phyloP scores from a whole-genome alignment of 2,329 filamentous ascomycete species.

The Exophiala mesophila region DNA sequence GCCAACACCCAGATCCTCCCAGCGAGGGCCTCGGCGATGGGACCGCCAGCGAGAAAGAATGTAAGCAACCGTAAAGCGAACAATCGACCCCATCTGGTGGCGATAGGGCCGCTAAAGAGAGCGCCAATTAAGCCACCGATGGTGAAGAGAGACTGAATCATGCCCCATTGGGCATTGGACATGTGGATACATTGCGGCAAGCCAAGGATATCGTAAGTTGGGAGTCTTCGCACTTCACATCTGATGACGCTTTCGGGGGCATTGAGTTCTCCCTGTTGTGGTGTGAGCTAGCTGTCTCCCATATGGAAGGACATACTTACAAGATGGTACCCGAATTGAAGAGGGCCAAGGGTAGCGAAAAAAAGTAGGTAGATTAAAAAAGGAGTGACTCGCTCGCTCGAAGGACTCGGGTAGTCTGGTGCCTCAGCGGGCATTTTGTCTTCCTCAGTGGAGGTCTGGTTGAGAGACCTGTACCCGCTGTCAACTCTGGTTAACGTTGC shows the following conservation, averaged over 20 bases:
- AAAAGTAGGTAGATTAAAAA: slow-evolving; percentile 66
- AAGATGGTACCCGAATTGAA: slow-evolving; percentile 92
- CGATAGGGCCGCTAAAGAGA: slow-evolving; percentile 71
- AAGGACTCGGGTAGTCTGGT: slow-evolving; percentile 8
- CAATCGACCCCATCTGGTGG: slow-evolving; percentile 70
- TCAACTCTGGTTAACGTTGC: slow-evolving; percentile 12
- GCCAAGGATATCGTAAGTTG: slow-evolving; percentile 22
- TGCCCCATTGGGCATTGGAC: slow-evolving; percentile 73
- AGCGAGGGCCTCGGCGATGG: slow-evolving; percentile 68
- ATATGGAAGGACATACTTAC: slow-evolving; percentile 46
- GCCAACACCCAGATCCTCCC: slow-evolving; percentile 62
- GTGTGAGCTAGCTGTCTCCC: slow-evolving; percentile 32
- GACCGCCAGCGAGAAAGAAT: slow-evolving; percentile 69
- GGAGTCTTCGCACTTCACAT: slow-evolving; percentile 60
- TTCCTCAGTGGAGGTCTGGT: slow-evolving; percentile 9
- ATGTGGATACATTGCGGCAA: slow-evolving; percentile 77
- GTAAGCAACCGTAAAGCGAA: slow-evolving; percentile 73
- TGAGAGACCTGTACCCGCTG: slow-evolving; percentile 18
- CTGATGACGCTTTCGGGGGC: slow-evolving; percentile 89
- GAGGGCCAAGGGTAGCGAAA: slow-evolving; percentile 74
- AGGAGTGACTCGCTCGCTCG: slow-evolving; percentile 3
- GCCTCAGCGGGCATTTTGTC: neutral
- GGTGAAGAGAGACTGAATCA: slow-evolving; percentile 86
- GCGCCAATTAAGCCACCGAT: slow-evolving; percentile 83
- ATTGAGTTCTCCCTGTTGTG: slow-evolving; percentile 81